A percentile compares a stretch with the other conserved stretches of the same genome.
phyloP scores from a whole-genome alignment of 2,329 filamentous ascomycete species.

The Moelleriella libera region DNA sequence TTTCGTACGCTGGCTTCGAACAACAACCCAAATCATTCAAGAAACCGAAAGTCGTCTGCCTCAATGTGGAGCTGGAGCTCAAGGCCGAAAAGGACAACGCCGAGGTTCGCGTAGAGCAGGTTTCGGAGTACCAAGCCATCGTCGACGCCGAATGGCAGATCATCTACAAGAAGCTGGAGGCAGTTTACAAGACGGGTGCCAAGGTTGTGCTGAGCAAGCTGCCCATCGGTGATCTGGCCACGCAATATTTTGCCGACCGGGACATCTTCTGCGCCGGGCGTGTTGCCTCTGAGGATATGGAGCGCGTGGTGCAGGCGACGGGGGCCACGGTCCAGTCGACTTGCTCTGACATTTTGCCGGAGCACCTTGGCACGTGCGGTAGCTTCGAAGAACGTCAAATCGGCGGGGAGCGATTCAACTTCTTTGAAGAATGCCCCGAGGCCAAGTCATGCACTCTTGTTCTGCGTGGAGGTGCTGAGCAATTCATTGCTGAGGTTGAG shows the following conservation, averaged over 20 bases:
- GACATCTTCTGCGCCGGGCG: constrained; percentile 97
- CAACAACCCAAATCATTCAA: constrained; percentile 95
- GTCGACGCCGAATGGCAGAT: constrained; percentile 99
- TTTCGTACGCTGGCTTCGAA: constrained; percentile 97
- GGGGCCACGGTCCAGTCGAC: constrained; percentile 89
- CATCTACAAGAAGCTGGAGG: constrained; percentile 98
- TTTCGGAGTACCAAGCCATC: constrained; percentile 97
- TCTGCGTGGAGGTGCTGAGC: constrained; percentile 88
- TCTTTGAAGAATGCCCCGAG: constrained; percentile 90
- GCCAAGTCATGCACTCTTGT: constrained; percentile 96
- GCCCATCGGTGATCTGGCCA: constrained; percentile 92
- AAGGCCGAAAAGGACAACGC: constrained; percentile 99
- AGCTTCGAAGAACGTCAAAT: constrained; percentile 93
- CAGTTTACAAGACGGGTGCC: constrained; percentile 81
- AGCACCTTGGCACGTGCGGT: constrained; percentile 85
- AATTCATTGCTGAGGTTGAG: constrained; percentile 98
- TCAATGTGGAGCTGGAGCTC: constrained; percentile 95
- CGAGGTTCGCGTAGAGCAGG: constrained; percentile 93
- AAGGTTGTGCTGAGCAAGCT: constrained; percentile 97
- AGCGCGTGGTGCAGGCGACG: constrained; percentile 89
- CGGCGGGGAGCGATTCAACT: constrained; percentile 93
- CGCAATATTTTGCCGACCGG: constrained; percentile 94
- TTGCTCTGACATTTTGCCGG: constrained; percentile 81
- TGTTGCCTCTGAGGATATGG: constrained; percentile 82
- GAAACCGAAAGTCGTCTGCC: constrained; percentile 89